Conservation (phyloP, 2,329 filamentous ascomycete species). For the Trichoderma breve region DNA sequence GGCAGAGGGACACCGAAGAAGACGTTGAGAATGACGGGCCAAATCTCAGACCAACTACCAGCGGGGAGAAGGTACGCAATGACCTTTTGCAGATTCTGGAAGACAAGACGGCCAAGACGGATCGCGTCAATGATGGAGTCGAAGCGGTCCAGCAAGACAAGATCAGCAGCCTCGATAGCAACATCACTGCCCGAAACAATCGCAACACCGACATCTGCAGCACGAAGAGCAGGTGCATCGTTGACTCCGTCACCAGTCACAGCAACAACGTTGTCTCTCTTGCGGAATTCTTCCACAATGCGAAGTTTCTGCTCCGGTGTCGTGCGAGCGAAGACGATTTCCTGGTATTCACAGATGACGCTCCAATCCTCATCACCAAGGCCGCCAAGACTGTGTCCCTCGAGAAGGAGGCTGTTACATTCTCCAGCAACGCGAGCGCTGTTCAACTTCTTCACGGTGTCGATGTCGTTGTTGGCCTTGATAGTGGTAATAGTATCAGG, state of each 20-base stretch:
- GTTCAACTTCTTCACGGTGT: constrained; percentile 22
- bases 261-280: constrained; percentile 58
- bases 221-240: constrained; percentile 63
- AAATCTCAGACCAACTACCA: constrained; percentile 56
- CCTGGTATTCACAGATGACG: constrained; percentile 48
- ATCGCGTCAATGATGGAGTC: constrained; percentile 69
- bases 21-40: constrained; percentile 56
- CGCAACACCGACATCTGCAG: constrained; percentile 67
- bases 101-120: constrained; percentile 40
- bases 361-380: constrained; percentile 51
- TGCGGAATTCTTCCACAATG: constrained; percentile 67
- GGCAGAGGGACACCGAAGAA: constrained; percentile 54
- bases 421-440: constrained; percentile 25
- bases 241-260: constrained; percentile 75
- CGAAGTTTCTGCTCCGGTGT: constrained; percentile 69
- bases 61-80: constrained; percentile 49
- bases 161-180: constrained; percentile 62
- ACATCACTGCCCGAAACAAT: constrained; percentile 64
- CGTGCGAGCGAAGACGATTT: constrained; percentile 66
- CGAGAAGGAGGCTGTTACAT: constrained; percentile 34
- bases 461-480: constrained; percentile 18
- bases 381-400: constrained; percentile 59
- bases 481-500: constrained; percentile 35
- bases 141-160: constrained; percentile 69
- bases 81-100: constrained; percentile 43